Evolutionary conservation across 192 early-diverging fungal genomes (phyloP).

Genomic region (Linnemannia exigua): DNA sequence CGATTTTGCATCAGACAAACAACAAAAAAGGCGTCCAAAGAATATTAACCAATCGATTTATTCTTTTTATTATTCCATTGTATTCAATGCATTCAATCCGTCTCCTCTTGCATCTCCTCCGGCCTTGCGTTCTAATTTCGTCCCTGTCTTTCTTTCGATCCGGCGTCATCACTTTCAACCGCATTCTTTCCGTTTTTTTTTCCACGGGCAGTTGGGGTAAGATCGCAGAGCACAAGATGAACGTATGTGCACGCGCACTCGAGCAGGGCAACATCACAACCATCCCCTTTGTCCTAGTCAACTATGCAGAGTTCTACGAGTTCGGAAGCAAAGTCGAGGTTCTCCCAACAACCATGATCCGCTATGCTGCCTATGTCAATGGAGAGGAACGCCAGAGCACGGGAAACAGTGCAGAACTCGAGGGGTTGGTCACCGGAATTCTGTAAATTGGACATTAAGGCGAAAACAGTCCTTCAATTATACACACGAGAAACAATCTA

Average conservation of each 20-base stretch:
- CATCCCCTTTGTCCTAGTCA: slow-evolving; percentile 53
- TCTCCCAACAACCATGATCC: slow-evolving; percentile 46
- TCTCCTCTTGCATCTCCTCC: neutral
- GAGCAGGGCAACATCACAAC: slow-evolving; percentile 45
- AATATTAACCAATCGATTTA: neutral
- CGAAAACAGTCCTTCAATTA: neutral
- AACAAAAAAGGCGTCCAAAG: neutral
- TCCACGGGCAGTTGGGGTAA: slow-evolving; percentile 43
- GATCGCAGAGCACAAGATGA: slow-evolving; percentile 58
- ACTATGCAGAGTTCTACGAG: slow-evolving; percentile 56
- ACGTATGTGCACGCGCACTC: slow-evolving; percentile 48
- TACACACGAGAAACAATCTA: neutral
- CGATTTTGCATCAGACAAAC: neutral
- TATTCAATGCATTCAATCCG: neutral
- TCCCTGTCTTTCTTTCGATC: neutral
- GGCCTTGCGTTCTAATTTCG: neutral
- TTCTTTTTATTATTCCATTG: no score
- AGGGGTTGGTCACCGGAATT: slow-evolving; percentile 41
- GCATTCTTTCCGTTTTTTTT: neutral
- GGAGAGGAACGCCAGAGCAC: slow-evolving; percentile 17
- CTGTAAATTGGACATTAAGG: slow-evolving; percentile 11
- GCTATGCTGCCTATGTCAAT: slow-evolving; percentile 36
- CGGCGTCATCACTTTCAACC: neutral
- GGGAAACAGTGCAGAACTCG: slow-evolving; percentile 53
- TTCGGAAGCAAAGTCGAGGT: slow-evolving; percentile 42